Evolutionary conservation across 1,139 yeast species (phyloP).

Genomic region (Pichia kudriavzevii): DNA sequence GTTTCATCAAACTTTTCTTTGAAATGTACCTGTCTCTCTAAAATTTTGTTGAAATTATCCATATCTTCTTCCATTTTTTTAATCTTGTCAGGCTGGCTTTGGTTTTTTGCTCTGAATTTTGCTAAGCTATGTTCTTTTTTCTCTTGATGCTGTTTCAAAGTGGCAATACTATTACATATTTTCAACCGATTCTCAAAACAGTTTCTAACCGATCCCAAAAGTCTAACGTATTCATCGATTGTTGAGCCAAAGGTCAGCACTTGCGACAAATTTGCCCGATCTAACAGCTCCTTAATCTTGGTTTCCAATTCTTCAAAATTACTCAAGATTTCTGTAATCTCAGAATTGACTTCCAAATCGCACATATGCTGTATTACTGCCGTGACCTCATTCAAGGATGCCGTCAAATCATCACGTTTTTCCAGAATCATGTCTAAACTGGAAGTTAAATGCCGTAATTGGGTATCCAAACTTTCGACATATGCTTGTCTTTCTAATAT

Average conservation of each 20-base stretch:
- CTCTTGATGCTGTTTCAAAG: slow-evolving; percentile 35
- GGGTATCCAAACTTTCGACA: slow-evolving; percentile 66
- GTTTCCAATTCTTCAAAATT: slow-evolving; percentile 67
- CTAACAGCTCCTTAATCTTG: slow-evolving; percentile 66
- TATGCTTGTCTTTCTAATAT: slow-evolving; percentile 63
- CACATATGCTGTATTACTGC: slow-evolving; percentile 50
- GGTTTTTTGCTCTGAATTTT: slow-evolving; percentile 26
- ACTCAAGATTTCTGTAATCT: slow-evolving; percentile 52
- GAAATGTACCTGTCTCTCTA: slow-evolving; percentile 29
- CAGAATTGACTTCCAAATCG: slow-evolving; percentile 66
- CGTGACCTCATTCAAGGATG: slow-evolving; percentile 59
- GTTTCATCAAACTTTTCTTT: slow-evolving; percentile 32
- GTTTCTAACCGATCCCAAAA: slow-evolving; percentile 67
- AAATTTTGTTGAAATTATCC: slow-evolving; percentile 46
- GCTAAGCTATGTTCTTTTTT: slow-evolving; percentile 40
- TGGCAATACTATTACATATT: slow-evolving; percentile 53
- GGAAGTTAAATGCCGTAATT: slow-evolving; percentile 60
- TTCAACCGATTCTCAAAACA: slow-evolving; percentile 72
- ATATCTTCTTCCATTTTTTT: slow-evolving; percentile 53
- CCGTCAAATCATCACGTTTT: slow-evolving; percentile 69
- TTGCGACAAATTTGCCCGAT: slow-evolving; percentile 78
- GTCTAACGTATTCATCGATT: slow-evolving; percentile 77
- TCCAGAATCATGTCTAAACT: slow-evolving; percentile 68
- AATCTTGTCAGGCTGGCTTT: slow-evolving; percentile 31
- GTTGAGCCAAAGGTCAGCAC: slow-evolving; percentile 81